Evolutionary conservation across 495 filamentous ascomycete genomes (phyloP), one percentile per base, ranked within the genome.

Genomic region (Podospora conica): DNA sequence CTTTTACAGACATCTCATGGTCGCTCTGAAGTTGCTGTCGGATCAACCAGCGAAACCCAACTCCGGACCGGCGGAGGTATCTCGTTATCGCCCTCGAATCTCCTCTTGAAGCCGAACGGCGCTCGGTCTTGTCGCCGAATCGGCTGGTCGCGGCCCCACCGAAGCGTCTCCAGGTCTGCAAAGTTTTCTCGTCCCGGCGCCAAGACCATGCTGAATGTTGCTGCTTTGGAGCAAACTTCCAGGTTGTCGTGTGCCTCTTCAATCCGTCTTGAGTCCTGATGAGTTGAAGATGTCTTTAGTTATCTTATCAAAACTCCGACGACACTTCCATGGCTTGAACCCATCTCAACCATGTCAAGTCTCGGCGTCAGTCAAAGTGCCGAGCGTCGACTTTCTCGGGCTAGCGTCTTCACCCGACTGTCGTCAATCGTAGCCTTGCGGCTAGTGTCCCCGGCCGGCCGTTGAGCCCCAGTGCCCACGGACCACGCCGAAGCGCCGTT

Each of bases 21-120:
- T 5, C 15, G 11, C 40, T 48, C 40, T 48, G 40, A 18, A 48
- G 40, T 48, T 48, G 40, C 18, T n/a, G 40, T n/a, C 40, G 18
- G 40, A 40, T 15, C 33, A 40, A 18, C 33, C 33, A 7, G 12
- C 15, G 15, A 5, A 40, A 40, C 12, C 33, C 33, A 6, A 40
- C 33, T 40, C 40, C 40, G 40, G 40, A 9, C 40, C 40, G 22
- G 23, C 73, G 71, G 71, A 75, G 73, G 56, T 72, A 71, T 57
- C 54, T 58, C 21, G 60, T 66, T 76, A 76, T 74, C 74, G 71
- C 74, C 74, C 66, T 76, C 74, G 74, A 62, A 76, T 74, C 71
- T 75, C 74, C 73, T 75, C 61, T 54, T 67, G 60, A 59, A 59
- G 62, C 73, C 74, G 74, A 75, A 68, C 65, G 23, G 63, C 24